Base-by-base conservation (phyloP, 805 yeast genomes). In the Suhomyces emberorum region DNA sequence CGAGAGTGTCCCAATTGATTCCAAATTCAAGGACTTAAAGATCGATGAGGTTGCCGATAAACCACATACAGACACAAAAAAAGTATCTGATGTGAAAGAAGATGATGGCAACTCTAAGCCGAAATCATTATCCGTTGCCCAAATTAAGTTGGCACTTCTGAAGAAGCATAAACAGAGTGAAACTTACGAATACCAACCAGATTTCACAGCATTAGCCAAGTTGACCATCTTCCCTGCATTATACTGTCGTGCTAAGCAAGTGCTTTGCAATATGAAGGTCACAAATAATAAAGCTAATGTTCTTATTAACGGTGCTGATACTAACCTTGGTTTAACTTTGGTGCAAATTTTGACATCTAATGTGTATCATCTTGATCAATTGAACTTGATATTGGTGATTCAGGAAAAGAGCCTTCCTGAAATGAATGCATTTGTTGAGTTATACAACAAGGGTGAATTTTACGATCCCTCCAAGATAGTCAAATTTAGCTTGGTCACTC, bases 251-350 rank as follows among this genome's bases (percentile, higher is more conserved):
- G 68, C 70, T 15, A 61, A 61, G 34, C 69, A 63, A 35, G 55
- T 63, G 1, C 51, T 65, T 18, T 37, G 50, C 5, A 55, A 60
- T 39, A 42, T 61, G 37, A 53, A 52, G 12, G 12, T 23, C 6
- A 25, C 41, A 3, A 30, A 34, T 11, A 35, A 35, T 4, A 46
- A 45, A 15, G 62, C 63, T 7, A 62, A 52, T 33, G 41, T 69
- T 11, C 47, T 69, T 22, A 63, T 69, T 39, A 66, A 68, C 46
- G 74, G 74, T 17, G 74, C 63, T 3, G 71, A 68, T 39, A 65
- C 73, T 7, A 48, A 55, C 27, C 41, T 68, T 16, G 72, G 70
- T 0, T 44, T 48, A 31, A 68, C 68, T 5, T 21, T 69, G 3
- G 38, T 62, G 4, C 73, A 69, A 41, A 19, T 58, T 3, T 39